These are phyloP conservation scores for Epicoccum sorghinum DNA, from an alignment of 2,329 filamentous ascomycete genomes.

Conservation along the genomic window DNA sequence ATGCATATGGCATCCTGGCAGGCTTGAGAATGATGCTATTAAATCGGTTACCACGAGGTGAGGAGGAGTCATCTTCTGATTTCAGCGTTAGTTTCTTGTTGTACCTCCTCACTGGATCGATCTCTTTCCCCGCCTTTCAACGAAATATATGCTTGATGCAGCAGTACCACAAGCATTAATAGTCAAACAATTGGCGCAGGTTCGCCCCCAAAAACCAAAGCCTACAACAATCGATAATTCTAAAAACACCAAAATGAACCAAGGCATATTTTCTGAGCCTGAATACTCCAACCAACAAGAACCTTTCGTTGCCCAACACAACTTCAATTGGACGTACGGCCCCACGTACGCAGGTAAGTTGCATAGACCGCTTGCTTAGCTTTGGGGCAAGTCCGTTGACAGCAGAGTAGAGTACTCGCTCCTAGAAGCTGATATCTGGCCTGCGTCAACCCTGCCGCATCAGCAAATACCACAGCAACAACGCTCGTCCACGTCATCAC, in stretches of 20 bases:
- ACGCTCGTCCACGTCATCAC: constrained; percentile 28
- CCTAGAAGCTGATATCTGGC: constrained; percentile 17
- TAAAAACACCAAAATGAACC: neutral
- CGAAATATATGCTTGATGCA: neutral
- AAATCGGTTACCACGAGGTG: constrained; percentile 12
- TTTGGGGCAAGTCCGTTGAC: neutral
- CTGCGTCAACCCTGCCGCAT: constrained; percentile 1
- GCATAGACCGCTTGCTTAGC: too few species aligned
- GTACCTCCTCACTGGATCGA: neutral
- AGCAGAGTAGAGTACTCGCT: constrained; percentile 16
- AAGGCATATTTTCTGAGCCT: neutral
- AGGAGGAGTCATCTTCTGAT: constrained; percentile 8
- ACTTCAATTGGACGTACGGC: neutral
- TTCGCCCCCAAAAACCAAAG: neutral
- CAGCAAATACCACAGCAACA: constrained; percentile 17
- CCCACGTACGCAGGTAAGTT: neutral
- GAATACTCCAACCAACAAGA: neutral
- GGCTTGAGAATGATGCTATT: constrained; percentile 1
- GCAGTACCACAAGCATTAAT: constrained; percentile 2
- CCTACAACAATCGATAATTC: neutral
- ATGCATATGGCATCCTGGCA: constrained; percentile 8
- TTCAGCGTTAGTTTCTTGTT: neutral
- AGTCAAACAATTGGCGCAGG: constrained; percentile 5
- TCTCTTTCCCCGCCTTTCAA: neutral
- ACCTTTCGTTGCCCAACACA: neutral